These are phyloP conservation scores for Phytophthora uliginosa DNA, from an alignment of 352 stramenopile genomes.

Conservation along the genomic window DNA sequence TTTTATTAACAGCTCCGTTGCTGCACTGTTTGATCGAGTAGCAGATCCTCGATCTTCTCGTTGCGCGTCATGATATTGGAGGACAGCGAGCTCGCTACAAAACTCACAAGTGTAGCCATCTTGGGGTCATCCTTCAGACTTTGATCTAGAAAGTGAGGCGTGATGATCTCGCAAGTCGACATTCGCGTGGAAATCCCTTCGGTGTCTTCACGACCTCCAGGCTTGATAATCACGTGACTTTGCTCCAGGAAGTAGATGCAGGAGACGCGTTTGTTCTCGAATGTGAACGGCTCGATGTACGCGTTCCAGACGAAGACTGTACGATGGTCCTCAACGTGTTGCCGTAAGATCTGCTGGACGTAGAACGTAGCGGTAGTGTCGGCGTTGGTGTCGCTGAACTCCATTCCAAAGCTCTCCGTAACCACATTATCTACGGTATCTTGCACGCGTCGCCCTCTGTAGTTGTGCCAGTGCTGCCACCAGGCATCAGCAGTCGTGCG, in stretches of 20 bases:
- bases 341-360: conserved; percentile 56
- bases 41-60: conserved; percentile 43
- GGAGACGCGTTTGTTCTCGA: conserved; percentile 48
- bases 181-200: conserved; percentile 43
- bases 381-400: conserved; percentile 45
- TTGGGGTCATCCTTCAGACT: conserved; percentile 25
- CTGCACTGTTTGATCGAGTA: background rate
- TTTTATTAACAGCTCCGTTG: background rate
- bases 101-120: conserved; percentile 40
- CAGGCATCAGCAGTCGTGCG: conserved; percentile 31
- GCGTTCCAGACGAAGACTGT: conserved; percentile 67
- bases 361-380: conserved; percentile 49
- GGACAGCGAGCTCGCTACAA: conserved; percentile 40
- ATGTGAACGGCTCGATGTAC: conserved; percentile 57
- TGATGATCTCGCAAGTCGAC: conserved; percentile 54
- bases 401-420: conserved; percentile 57
- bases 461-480: conserved; percentile 35
- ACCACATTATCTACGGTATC: conserved; percentile 48
- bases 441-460: conserved; percentile 15
- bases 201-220: conserved; percentile 9
- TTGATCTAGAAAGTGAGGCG: conserved; percentile 44
- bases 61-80: conserved; percentile 35
- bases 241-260: conserved; percentile 58
- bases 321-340: conserved; percentile 52
- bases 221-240: conserved; percentile 61